Base-by-base conservation (phyloP, 163 green algal genomes). In the Chloromonas sp. region DNA sequence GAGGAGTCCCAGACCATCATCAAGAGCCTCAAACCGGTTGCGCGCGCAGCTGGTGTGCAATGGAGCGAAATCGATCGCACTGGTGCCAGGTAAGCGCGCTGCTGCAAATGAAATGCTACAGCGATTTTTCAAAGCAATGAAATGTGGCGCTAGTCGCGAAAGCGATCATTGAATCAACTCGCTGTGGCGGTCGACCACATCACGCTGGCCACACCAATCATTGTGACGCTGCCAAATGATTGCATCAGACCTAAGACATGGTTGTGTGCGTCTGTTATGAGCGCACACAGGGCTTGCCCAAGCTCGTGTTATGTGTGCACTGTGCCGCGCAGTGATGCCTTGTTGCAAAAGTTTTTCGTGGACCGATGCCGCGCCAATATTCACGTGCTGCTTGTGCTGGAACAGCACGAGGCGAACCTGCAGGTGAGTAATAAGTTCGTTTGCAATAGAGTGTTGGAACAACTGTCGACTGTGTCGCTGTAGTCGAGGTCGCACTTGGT, bases 331-430 rank as follows among this genome's bases (percentile, higher is more conserved):
- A 85, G 79, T 70, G 87, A 90, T 82, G 82, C 78, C 71, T 74
- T 87, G 60, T 59, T 90, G 60, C 87, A 85, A 11, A 81, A 88
- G 82, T 90, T 86, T 80, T 90, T 90, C 71, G 81, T 85, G 78
- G 87, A 90, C 60, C 84, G 84, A 60, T 90, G 87, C 83, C 84
- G 82, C 58, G 83, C 87, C 82, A 90, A 90, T 80, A 57, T 90
- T 60, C 87, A 90, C 78, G 84, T 88, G 82, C 60, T 87, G 57
- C 59, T 90, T 79, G 78, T 88, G 15, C 36, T 88, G 70, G 87
- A 90, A 82, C n/a, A 66, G 1, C 66, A 87, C 59, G 84, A 87
- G 57, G 77, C 62, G 60, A 58, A 70, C n/a, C 59, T 83, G 61
- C 71, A 82, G 82, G 60, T 70, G 2, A 58, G 82, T 81, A 36